A percentile compares a stretch with the other conserved stretches of the same genome.
Evolutionary conservation across 2,329 filamentous ascomycete genomes (phyloP).

Genomic region (Phyllosticta capitalensis): DNA sequence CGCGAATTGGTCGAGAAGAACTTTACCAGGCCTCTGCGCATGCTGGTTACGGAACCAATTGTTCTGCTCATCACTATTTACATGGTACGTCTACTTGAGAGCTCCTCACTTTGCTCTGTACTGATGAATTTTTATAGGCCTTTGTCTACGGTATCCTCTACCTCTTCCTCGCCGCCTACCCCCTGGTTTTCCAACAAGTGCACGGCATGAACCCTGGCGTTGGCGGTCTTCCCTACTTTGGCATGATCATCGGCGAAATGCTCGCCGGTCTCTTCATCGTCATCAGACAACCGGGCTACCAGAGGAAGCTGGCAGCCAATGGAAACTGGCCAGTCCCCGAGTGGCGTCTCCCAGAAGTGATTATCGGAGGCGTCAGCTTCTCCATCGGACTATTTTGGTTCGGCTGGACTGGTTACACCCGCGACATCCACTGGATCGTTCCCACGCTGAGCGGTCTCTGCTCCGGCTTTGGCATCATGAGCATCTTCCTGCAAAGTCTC

Average conservation of each 20-base stretch:
- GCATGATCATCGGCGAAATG: conserved; percentile 67
- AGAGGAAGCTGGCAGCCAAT: conserved; percentile 35
- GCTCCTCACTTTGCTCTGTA: neutral
- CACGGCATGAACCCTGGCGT: conserved; percentile 62
- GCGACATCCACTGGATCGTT: conserved; percentile 32
- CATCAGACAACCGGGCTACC: conserved; percentile 56
- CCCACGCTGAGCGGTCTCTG: conserved; percentile 39
- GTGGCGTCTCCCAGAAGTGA: conserved; percentile 47
- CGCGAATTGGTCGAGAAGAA: conserved; percentile 42
- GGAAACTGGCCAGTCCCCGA: conserved; percentile 46
- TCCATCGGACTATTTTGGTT: conserved; percentile 33
- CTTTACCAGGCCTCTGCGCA: conserved; percentile 41
- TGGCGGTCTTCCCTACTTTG: conserved; percentile 73
- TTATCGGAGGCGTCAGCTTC: conserved; percentile 42
- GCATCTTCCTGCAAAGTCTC: conserved; percentile 48
- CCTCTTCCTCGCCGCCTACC: conserved; percentile 77
- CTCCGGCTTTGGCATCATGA: conserved; percentile 48
- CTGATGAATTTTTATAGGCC: conserved; percentile 37
- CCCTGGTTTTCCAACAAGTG: conserved; percentile 64
- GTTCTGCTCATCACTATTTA: conserved; percentile 39
- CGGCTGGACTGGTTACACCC: conserved; percentile 34
- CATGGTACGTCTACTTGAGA: conserved; percentile 28
- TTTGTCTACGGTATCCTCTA: conserved; percentile 60
- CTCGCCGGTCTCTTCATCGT: conserved; percentile 57
- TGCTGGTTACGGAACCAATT: conserved; percentile 42